Evolutionary conservation across 805 yeast genomes (phyloP), one percentile per base, ranked within the genome.

Genomic region (Myxozyma geophila): DNA sequence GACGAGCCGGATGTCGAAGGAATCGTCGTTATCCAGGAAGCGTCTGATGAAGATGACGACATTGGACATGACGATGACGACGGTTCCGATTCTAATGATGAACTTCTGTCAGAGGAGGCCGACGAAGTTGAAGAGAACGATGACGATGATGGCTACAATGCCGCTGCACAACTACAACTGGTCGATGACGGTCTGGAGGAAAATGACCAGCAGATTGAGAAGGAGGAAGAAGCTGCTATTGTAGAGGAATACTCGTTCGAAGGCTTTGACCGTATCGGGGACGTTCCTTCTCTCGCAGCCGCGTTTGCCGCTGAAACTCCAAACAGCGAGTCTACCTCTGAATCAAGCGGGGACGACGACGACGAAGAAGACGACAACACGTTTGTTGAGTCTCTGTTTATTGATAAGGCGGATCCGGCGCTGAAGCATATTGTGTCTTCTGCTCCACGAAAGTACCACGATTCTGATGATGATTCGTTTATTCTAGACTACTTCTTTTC

Each of bases 401-500:
- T 67, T 36, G 73, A 71, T 48, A 72, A 70, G 33, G 51, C 54
- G 23, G 67, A 62, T 43, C 66, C 66, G 57, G 74, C 67, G 58
- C 70, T 64, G 68, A 68, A 58, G 62, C 74, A 41, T 47, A 62
- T 59, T 63, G 67, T 64, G 35, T 68, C 67, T 15, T 53, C 70
- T 8, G 67, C 73, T n/a, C 72, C 70, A 39, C 80, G 54, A 28
- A 53, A 62, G 52, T 61, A 47, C 47, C 63, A 61, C 40, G 70
- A 61, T 41, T 70, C 79, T 51, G 85, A 83, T 47, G 92, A 87
- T 72, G 92, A 88, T 71, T 81, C 88, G 3, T 86, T 88, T 70
- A 77, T 89, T 47, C 85, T 92, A 87, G 87, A 87, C 72, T 88
- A 89, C 74, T 87, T 89, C 69, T 87, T 89, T 73, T 79, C 82